Base-by-base conservation (phyloP, 2,329 filamentous ascomycete genomes). In the Pseudocercospora fuligena region DNA sequence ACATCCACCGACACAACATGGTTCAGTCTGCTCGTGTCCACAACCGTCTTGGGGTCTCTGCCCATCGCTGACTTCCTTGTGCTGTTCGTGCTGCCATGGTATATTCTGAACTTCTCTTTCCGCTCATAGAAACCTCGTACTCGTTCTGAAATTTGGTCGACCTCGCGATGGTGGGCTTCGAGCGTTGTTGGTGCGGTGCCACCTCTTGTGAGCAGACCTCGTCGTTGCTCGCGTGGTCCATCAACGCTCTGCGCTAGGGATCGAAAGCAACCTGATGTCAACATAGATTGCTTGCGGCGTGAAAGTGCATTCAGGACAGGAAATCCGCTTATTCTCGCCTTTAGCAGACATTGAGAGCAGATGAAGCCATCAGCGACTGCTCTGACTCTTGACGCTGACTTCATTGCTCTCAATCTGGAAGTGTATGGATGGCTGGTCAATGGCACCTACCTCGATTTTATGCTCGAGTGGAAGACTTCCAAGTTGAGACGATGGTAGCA, bases 11-110 rank as follows among this genome's bases (percentile, higher is more conserved):
- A 78, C 9, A 94, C 80, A 16, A 94, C 86, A 76, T 86, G 84
- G 69, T 82, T 84, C 9, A 94, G 84, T 3, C 76, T 74, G 77
- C 88, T 90, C 43, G 89, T 92, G 76, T 92, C 89, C 63, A 94
- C 82, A 9, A 88, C 84, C 82, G 68, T 74, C 23, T 43, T 70
- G 3, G 72, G 71, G 43, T 76, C 72, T 27, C 68, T 67, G 25
- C 72, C 73, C 59, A 79, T 77, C 7, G 77, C 71, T 8, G 78
- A 77, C 27, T 85, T 84, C 7, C 91, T 88, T 43, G 91, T 93
- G 78, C 88, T 92, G 80, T 92, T 93, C 27, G 91, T 93, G 0
- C 89, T 88, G 67, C 91, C 91, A 79, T 93, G 91, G 72, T 88
- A 91, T 75, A 93, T 89, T n/a, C 90, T 85, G 78, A 92, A 93